Percentiles rank a stretch among this genome's conserved stretches.
phyloP scores from a whole-genome alignment of 371 early-diverging fungal genomes.

The Entomophthora muscae region DNA sequence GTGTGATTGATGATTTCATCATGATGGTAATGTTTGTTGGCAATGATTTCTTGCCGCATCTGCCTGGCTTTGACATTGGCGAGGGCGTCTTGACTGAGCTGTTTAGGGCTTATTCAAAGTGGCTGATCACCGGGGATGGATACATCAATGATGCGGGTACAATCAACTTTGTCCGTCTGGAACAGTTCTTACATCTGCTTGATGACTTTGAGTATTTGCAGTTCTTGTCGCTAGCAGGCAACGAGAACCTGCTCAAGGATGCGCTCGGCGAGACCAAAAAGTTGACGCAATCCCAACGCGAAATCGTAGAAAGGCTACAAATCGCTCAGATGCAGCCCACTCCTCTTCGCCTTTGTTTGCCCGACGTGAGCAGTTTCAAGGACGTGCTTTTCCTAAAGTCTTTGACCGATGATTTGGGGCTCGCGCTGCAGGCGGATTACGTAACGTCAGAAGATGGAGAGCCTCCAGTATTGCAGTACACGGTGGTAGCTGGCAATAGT shows the following conservation, averaged over 20 bases:
- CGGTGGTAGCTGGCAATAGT: not conserved
- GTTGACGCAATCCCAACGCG: not conserved
- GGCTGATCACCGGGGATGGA: slow-evolving; percentile 44
- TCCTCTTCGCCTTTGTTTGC: not conserved
- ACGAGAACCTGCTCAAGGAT: slow-evolving; percentile 22
- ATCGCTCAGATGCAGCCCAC: not conserved
- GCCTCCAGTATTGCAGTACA: not conserved
- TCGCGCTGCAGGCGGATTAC: not conserved
- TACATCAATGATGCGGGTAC: slow-evolving; percentile 74
- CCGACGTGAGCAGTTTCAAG: not conserved
- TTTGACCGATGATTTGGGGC: not conserved
- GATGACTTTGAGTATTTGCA: slow-evolving; percentile 30
- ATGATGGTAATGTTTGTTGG: slow-evolving; percentile 98
- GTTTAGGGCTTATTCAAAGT: slow-evolving; percentile 64
- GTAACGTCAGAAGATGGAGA: not conserved
- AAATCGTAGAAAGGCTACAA: not conserved
- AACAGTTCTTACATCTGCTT: slow-evolving; percentile 44
- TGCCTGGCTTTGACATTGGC: slow-evolving; percentile 90
- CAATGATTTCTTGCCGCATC: slow-evolving; percentile 98
- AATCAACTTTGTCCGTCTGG: slow-evolving; percentile 40
- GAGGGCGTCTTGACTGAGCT: slow-evolving; percentile 90
- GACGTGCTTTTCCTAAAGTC: not conserved
- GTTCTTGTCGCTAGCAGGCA: slow-evolving; percentile 2
- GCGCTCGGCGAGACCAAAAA: not conserved
- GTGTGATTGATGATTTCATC: slow-evolving; percentile 96